phyloP scores from a whole-genome alignment of 495 filamentous ascomycete genomes.

The Penicilliopsis zonata region DNA sequence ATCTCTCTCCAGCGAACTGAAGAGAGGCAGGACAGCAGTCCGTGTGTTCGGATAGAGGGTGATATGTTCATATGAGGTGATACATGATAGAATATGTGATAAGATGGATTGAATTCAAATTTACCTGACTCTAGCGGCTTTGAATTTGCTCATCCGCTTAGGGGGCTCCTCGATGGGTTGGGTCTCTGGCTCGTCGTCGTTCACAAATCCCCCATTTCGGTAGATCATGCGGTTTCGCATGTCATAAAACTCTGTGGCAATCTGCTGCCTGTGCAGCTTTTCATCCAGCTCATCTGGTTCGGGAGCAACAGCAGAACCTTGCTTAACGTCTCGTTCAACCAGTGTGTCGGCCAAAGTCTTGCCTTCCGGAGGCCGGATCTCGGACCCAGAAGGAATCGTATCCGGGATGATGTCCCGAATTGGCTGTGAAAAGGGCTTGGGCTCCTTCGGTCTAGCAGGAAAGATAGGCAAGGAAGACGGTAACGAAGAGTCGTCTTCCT shows the following conservation, averaged over 20 bases:
- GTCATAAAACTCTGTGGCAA: constrained; percentile 67
- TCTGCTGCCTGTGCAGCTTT: constrained; percentile 57
- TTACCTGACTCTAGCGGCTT: constrained; percentile 60
- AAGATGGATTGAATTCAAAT: too few species aligned
- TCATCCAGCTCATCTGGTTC: constrained; percentile 68
- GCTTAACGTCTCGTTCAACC: constrained; percentile 43
- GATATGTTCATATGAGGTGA: too few species aligned
- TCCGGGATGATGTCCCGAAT: constrained; percentile 19
- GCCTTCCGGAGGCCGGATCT: constrained; percentile 42
- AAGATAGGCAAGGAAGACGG: constrained; percentile 22
- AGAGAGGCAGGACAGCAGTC: too few species aligned
- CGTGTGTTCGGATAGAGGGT: too few species aligned
- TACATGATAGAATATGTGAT: too few species aligned
- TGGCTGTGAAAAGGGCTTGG: constrained; percentile 34
- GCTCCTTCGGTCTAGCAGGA: constrained; percentile 29
- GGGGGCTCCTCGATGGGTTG: constrained; percentile 53
- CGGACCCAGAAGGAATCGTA: constrained; percentile 12
- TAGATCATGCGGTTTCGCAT: constrained; percentile 70
- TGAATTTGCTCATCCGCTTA: constrained; percentile 78
- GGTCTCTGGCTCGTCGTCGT: constrained; percentile 42
- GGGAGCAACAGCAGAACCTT: constrained; percentile 18
- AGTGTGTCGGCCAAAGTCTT: constrained; percentile 44
- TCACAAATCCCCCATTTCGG: constrained; percentile 62
- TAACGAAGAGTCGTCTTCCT: constrained; percentile 7
- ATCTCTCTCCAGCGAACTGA: too few species aligned